Percentiles rank a stretch among this genome's conserved stretches.
Conservation (phyloP, 306 rosid species). For the Carpinus fangiana region DNA sequence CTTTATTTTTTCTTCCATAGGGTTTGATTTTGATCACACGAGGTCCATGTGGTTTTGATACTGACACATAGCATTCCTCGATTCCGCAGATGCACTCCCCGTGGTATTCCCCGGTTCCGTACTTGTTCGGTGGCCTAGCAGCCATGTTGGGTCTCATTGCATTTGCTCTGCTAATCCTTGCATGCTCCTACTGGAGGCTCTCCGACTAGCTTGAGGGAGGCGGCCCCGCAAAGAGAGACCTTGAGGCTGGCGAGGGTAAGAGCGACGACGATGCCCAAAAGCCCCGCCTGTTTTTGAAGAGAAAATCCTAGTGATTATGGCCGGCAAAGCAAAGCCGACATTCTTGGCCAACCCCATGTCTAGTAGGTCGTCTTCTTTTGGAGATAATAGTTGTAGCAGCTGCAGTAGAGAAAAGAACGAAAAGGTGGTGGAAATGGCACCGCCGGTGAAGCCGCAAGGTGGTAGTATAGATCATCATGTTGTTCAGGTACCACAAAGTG, state of each 20-base stretch:
- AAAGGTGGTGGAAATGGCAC: conserved; percentile 39
- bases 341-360: conserved; percentile 82
- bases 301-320: conserved; percentile 91
- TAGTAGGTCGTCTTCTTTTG: conserved; percentile 66
- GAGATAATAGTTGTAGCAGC: conserved; percentile 33
- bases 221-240: conserved; percentile 43
- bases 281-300: conserved; percentile 58
- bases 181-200: conserved; percentile 98
- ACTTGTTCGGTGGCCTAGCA: conserved; percentile 89
- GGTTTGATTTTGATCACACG: too few relatives aligned
- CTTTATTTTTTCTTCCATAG: too few relatives aligned
- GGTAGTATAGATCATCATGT: background rate
- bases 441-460: conserved; percentile 29
- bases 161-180: conserved; percentile 86
- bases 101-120: conserved; percentile 97
- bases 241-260: conserved; percentile 56
- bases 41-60: too few relatives aligned
- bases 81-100: conserved; percentile 59
- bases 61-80: too few relatives aligned
- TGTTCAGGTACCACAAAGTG: conserved; percentile 7
- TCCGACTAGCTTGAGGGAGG: conserved; percentile 66
- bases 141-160: conserved; percentile 96
- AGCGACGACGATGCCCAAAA: conserved; percentile 46
- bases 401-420: conserved; percentile 46
- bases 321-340: conserved; percentile 83